phyloP scores from a whole-genome alignment of 208 protist genomes.

The Trypanosoma cruzi region DNA sequence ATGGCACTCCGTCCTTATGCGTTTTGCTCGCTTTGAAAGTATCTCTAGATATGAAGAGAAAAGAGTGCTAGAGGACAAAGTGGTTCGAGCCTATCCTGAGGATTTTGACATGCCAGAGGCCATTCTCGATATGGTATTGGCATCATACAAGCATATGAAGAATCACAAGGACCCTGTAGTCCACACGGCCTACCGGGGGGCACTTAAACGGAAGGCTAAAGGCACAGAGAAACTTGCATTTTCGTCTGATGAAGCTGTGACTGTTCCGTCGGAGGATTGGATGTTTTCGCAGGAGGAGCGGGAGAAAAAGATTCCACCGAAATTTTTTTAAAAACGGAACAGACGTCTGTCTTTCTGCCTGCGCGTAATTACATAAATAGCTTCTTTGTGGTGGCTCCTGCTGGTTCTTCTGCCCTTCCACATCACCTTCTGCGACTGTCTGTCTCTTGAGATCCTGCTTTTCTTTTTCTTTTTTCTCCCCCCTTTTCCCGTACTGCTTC shows the following conservation, averaged over 20 bases:
- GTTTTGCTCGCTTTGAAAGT: slow-evolving; percentile 69
- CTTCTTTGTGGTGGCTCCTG: too few relatives aligned
- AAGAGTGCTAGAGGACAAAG: slow-evolving; percentile 41
- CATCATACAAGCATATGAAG: slow-evolving; percentile 50
- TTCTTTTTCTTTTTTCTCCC: slow-evolving; percentile 4
- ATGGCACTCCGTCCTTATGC: slow-evolving; percentile 59
- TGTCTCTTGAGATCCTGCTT: too few relatives aligned
- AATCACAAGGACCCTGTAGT: slow-evolving; percentile 42
- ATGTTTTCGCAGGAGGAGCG: slow-evolving; percentile 58
- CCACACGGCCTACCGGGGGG: slow-evolving; percentile 50
- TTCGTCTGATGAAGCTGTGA: slow-evolving; percentile 6
- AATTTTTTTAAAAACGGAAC: slow-evolving; percentile 3
- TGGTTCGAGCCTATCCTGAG: slow-evolving; percentile 50
- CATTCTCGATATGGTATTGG: slow-evolving; percentile 69
- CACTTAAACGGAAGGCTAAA: slow-evolving; percentile 38
- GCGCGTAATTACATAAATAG: too few relatives aligned
- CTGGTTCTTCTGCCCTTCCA: too few relatives aligned
- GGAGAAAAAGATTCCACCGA: slow-evolving; percentile 24
- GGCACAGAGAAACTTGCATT: slow-evolving; percentile 25
- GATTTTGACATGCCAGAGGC: slow-evolving; percentile 58
- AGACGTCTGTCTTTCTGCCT: slow-evolving; percentile 4
- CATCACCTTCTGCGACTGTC: too few relatives aligned
- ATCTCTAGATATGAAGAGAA: slow-evolving; percentile 55
- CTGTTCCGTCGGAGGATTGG: slow-evolving; percentile 40
- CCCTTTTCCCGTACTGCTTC: slow-evolving; percentile 20